phyloP scores from a whole-genome alignment of 306 rosid genomes.

The Styphnolobium japonicum region DNA sequence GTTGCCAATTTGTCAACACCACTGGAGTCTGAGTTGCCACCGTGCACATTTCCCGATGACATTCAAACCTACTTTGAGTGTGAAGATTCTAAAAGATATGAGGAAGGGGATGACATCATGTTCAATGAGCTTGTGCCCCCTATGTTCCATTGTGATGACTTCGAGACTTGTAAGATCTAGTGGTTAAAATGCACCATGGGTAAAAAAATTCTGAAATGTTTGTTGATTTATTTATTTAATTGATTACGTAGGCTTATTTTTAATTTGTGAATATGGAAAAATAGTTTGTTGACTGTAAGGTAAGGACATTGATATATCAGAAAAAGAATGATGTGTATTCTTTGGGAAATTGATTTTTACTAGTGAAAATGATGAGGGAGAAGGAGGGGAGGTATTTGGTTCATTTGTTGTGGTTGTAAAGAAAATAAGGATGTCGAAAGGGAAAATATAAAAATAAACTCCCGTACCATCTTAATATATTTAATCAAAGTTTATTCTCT shows the following conservation, averaged over 20 bases:
- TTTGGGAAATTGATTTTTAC: not conserved
- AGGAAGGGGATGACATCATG: constrained; percentile 53
- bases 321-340: not conserved
- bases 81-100: constrained; percentile 43
- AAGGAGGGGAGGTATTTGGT: not conserved
- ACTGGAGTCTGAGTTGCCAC: constrained; percentile 36
- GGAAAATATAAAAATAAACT: not conserved
- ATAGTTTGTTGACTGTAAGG: not conserved
- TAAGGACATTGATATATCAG: not conserved
- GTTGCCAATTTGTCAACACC: constrained; percentile 18
- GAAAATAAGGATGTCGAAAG: not conserved
- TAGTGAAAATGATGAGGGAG: not conserved
- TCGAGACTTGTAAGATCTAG: constrained; percentile 19
- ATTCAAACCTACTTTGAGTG: constrained; percentile 82
- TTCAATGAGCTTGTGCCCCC: constrained; percentile 58
- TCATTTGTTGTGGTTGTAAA: not conserved
- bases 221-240: not conserved
- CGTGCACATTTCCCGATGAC: constrained; percentile 56
- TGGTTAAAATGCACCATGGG: not conserved
- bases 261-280: constrained; percentile 2
- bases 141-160: constrained; percentile 53
- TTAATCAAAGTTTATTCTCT: too few species aligned
- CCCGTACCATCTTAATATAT: too few species aligned
- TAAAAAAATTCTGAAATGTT: not conserved
- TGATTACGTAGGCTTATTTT: not conserved